phyloP scores from a whole-genome alignment of 805 yeast genomes.

The Candida orba region DNA sequence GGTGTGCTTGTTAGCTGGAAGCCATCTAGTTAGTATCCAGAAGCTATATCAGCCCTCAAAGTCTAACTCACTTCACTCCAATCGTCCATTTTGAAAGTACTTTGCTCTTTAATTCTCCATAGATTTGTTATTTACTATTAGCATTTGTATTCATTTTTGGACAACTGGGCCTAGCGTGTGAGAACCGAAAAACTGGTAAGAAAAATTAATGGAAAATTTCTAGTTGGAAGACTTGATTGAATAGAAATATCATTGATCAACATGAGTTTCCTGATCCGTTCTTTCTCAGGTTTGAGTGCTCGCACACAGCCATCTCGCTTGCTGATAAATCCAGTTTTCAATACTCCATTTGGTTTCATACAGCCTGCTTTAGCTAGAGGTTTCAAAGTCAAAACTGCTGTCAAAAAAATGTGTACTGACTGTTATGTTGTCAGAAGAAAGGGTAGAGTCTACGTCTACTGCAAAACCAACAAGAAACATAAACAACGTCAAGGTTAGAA shows the following conservation, averaged over 20 bases:
- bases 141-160: neutral
- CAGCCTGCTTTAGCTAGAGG: conserved; percentile 44
- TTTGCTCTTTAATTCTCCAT: neutral
- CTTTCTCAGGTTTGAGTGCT: conserved; percentile 11
- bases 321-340: conserved; percentile 10
- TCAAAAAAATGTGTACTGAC: conserved; percentile 87
- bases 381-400: conserved; percentile 88
- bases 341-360: conserved; percentile 15
- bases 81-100: conserved; percentile 14
- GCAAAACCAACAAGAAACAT: conserved; percentile 89
- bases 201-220: neutral
- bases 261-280: conserved; percentile 13
- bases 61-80: conserved; percentile 20
- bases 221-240: neutral
- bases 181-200: neutral
- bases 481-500: conserved; percentile 80
- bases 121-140: no score
- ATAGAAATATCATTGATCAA: neutral
- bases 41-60: no score
- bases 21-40: neutral
- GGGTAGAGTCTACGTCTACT: conserved; percentile 88
- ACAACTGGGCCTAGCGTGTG: neutral
- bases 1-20: conserved; percentile 14
- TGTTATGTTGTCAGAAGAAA: conserved; percentile 89
- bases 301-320: conserved; percentile 16